A percentile compares a stretch with the other conserved stretches of the same genome.
Conservation (phyloP, 2,329 filamentous ascomycete species). For the Ilyonectria sp. region DNA sequence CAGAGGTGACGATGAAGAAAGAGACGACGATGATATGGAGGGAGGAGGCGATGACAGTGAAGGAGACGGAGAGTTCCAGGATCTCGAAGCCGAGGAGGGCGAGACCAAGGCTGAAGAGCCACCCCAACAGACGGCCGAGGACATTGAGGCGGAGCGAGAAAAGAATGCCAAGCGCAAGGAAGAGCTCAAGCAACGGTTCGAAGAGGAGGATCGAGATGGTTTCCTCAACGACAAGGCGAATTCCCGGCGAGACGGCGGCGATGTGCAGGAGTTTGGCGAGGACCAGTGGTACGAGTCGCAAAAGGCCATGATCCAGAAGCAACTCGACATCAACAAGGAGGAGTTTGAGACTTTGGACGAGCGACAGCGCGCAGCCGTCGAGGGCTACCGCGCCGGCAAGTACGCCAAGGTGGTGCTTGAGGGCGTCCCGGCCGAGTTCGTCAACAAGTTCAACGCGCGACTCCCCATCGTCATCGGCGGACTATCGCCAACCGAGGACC, state of each 20-base stretch:
- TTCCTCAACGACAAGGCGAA: conserved; percentile 91
- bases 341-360: conserved; percentile 93
- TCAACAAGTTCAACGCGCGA: conserved; percentile 83
- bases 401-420: conserved; percentile 94
- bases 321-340: conserved; percentile 95
- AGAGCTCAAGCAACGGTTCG: conserved; percentile 93
- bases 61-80: conserved; percentile 72
- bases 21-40: conserved; percentile 67
- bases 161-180: conserved; percentile 94
- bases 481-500: conserved; percentile 92
- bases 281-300: conserved; percentile 99
- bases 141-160: conserved; percentile 89
- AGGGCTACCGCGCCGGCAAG: conserved; percentile 92
- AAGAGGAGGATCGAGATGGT: conserved; percentile 97
- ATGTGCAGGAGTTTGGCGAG: conserved; percentile 88
- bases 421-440: conserved; percentile 91
- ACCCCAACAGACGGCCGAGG: conserved; percentile 61
- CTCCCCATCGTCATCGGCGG: conserved; percentile 92
- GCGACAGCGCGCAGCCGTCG: conserved; percentile 84
- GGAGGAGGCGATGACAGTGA: conserved; percentile 69
- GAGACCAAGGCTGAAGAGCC: conserved; percentile 63
- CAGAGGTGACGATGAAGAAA: conserved; percentile 51
- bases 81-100: conserved; percentile 79
- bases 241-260: conserved; percentile 78
- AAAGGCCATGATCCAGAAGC: conserved; percentile 94